Conservation (phyloP, 2,329 filamentous ascomycete species). For the Neopestalotiopsis rosae region DNA sequence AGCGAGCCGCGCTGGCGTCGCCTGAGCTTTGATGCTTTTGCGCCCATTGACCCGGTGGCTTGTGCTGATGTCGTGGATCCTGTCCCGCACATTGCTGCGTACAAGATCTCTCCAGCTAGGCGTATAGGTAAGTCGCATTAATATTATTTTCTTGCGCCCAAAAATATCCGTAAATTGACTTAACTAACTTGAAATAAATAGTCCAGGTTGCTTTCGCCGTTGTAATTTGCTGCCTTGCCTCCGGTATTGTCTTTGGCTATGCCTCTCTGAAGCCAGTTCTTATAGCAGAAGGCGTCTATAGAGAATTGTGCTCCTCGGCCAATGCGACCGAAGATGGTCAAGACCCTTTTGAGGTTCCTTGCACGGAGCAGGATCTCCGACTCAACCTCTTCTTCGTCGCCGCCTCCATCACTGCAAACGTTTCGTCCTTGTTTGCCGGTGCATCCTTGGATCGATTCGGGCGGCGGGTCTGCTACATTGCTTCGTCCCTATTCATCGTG, state of each 20-base stretch:
- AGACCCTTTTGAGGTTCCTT: slow-evolving; percentile 42
- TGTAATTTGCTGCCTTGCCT: slow-evolving; percentile 70
- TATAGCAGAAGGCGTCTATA: slow-evolving; percentile 62
- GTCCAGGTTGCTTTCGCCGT: slow-evolving; percentile 67
- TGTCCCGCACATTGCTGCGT: slow-evolving; percentile 36
- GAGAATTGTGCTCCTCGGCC: slow-evolving; percentile 52
- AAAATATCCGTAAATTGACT: neutral
- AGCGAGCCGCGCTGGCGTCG: slow-evolving; percentile 32
- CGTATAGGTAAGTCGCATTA: slow-evolving; percentile 34
- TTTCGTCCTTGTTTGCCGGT: slow-evolving; percentile 69
- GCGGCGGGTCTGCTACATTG: slow-evolving; percentile 65
- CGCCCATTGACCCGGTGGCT: slow-evolving; percentile 32
- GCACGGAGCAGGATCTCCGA: slow-evolving; percentile 54
- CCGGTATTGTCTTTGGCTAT: slow-evolving; percentile 69
- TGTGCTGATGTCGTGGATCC: slow-evolving; percentile 30
- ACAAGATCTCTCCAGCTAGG: slow-evolving; percentile 34
- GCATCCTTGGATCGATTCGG: slow-evolving; percentile 71
- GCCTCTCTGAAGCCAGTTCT: slow-evolving; percentile 68
- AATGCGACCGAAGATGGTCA: slow-evolving; percentile 45
- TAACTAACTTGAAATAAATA: slow-evolving; percentile 31
- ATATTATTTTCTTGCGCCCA: neutral
- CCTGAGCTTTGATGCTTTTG: slow-evolving; percentile 36
- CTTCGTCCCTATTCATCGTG: slow-evolving; percentile 63
- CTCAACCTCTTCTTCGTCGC: slow-evolving; percentile 76
- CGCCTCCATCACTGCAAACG: slow-evolving; percentile 71